Evolutionary conservation across 1,284 basidiomycete species (phyloP), one percentile per base, ranked within the genome.

Genomic region (Pseudozyma tsukubaensis): DNA sequence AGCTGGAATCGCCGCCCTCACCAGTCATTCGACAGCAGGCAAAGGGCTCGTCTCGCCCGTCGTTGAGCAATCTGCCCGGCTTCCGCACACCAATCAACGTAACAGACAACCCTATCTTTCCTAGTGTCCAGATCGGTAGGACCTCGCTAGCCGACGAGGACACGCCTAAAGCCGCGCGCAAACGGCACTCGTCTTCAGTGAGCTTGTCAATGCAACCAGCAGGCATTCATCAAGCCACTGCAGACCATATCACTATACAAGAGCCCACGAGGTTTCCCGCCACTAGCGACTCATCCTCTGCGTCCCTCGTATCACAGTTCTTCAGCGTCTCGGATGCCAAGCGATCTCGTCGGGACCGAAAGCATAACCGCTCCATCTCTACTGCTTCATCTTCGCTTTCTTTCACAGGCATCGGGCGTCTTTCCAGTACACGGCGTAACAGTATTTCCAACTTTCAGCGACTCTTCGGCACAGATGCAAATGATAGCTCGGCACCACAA

Each of bases 361-460:
- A 29, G 18, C 55, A 62, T 48, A 62, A 55, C 21, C 55, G 59
- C 3, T 68, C 59, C 3, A 36, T 59, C 12, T 68, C 66, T 6
- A 59, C 54, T 6, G 55, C 66, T 36, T 68, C 66, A 2, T 62
- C 66, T n/a, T 62, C 66, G 1, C 24, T 68, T 19, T 54, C 59
- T 2, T 47, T 50, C 19, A 53, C 64, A 4, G 58, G 18, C 4
- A n/a, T 39, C 1, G 32, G 50, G n/a, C 50, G 24, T 12, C 24
- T 43, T 1, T 50, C 59, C 2, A 42, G 5, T 9, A 29, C 19
- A 3, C 65, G 55, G 10, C 47, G 55, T 19, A 62, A 58, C 39
- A 62, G 66, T 35, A 19, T 68, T 8, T 55, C 59, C 29, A 34
- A 24, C 29, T 10, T 40, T 4, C 66, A 50, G 24, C 35, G 55